Percentiles rank a stretch among this genome's conserved stretches.
phyloP scores from a whole-genome alignment of 2,329 filamentous ascomycete species.

The Thielaviopsis cerberus region DNA sequence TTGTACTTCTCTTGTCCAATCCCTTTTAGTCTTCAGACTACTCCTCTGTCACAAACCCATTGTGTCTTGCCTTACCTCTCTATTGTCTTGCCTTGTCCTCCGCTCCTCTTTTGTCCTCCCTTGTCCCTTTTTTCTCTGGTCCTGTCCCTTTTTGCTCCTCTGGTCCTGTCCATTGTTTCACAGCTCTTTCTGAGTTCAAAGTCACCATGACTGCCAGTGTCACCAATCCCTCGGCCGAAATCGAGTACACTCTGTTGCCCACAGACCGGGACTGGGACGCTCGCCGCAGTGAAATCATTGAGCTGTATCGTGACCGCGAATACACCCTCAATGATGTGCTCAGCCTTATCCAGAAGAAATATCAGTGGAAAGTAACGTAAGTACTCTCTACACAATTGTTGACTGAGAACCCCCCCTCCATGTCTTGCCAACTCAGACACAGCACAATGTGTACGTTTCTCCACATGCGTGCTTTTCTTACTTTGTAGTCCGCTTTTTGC shows the following conservation, averaged over 20 bases:
- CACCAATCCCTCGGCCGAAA: neutral
- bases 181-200: neutral
- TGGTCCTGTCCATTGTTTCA: neutral
- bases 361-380: constrained; percentile 11
- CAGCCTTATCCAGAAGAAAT: constrained; percentile 8
- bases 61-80: too few relatives aligned
- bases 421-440: too few relatives aligned
- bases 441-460: too few relatives aligned
- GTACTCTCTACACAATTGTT: neutral
- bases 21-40: too few relatives aligned
- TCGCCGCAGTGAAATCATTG: constrained; percentile 8
- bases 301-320: constrained; percentile 8
- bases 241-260: neutral
- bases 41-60: too few relatives aligned
- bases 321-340: constrained; percentile 10
- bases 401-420: neutral
- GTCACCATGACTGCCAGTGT: neutral
- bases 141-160: neutral
- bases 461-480: too few relatives aligned
- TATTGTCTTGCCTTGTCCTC: neutral
- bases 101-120: neutral
- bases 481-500: too few relatives aligned
- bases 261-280: constrained; percentile 10
- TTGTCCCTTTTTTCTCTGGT: neutral
- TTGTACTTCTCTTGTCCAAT: too few relatives aligned